Conservation (phyloP, 192 early-diverging fungal species). For the Backusella tarrabulga region DNA sequence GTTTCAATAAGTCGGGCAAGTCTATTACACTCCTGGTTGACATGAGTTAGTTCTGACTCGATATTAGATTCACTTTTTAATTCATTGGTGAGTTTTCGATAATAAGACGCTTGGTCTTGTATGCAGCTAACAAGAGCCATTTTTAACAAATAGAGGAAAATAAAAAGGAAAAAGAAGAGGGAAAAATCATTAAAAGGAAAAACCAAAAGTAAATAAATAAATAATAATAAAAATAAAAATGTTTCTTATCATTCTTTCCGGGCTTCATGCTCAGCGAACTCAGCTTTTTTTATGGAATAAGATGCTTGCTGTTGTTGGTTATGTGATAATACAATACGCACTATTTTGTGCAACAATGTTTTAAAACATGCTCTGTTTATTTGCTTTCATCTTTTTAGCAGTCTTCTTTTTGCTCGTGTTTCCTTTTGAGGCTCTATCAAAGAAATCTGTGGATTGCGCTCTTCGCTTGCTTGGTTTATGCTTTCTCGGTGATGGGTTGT, state of each 20-base stretch:
- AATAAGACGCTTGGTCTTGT: slow-evolving; percentile 8
- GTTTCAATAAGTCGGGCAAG: neutral
- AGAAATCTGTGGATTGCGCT: neutral
- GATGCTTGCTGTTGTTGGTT: too few species aligned
- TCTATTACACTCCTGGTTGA: neutral
- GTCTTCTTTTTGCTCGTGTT: neutral
- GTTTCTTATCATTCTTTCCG: neutral
- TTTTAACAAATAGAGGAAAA: neutral
- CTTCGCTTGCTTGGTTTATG: neutral
- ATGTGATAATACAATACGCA: too few species aligned
- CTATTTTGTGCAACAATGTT: neutral
- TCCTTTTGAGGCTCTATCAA: neutral
- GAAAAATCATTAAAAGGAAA: neutral
- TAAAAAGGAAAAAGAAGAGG: neutral
- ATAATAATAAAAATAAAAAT: neutral
- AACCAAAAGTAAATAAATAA: neutral
- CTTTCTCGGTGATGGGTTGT: neutral
- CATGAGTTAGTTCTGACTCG: neutral
- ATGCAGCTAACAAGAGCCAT: slow-evolving; percentile 3
- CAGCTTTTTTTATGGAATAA: neutral
- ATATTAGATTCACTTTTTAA: neutral
- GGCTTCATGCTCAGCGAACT: neutral
- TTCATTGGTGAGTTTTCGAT: slow-evolving; percentile 6
- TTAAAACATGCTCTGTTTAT: neutral
- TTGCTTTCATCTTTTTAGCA: neutral